These are phyloP conservation scores for Nannizziopsis barbatae DNA, from an alignment of 2,329 filamentous ascomycete genomes.

Conservation along the genomic window DNA sequence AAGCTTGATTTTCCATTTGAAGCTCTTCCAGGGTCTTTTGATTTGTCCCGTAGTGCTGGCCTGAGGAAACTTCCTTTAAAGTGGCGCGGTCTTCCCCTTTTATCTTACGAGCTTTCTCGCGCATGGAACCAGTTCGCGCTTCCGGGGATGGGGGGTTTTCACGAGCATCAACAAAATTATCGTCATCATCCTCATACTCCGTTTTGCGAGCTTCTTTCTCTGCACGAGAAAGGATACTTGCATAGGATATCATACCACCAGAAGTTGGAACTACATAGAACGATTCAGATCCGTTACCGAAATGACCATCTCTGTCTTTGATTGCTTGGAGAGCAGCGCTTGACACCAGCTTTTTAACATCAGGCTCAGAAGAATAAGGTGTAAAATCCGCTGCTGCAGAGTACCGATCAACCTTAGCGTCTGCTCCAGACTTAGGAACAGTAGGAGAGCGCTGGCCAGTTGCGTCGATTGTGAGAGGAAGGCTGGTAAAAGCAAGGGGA, in stretches of 20 bases:
- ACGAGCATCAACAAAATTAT: conserved; percentile 80
- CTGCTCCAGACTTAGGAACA: conserved; percentile 21
- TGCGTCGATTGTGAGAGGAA: conserved; percentile 56
- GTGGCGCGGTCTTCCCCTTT: conserved; percentile 30
- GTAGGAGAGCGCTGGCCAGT: conserved; percentile 26
- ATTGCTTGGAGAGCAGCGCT: conserved; percentile 72
- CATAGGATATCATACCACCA: conserved; percentile 85
- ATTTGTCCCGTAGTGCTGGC: conserved; percentile 29
- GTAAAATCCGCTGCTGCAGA: conserved; percentile 30
- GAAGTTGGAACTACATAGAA: conserved; percentile 93
- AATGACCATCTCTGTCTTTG: conserved; percentile 53
- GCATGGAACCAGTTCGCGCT: conserved; percentile 36
- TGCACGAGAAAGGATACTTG: conserved; percentile 60
- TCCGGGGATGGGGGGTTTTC: conserved; percentile 50
- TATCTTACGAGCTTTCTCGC: conserved; percentile 23
- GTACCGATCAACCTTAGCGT: conserved; percentile 28
- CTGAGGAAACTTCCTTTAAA: conserved; percentile 14
- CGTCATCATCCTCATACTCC: conserved; percentile 55
- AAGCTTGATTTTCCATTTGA: conserved; percentile 71
- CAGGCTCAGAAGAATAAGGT: conserved; percentile 48
- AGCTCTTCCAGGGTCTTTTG: conserved; percentile 73
- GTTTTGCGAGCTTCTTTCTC: conserved; percentile 35
- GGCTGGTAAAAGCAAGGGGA: conserved; percentile 80
- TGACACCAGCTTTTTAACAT: conserved; percentile 74
- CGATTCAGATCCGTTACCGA: conserved; percentile 48